phyloP scores from a whole-genome alignment of 1,139 yeast genomes.

The Saccharomycopsis hybrid region DNA sequence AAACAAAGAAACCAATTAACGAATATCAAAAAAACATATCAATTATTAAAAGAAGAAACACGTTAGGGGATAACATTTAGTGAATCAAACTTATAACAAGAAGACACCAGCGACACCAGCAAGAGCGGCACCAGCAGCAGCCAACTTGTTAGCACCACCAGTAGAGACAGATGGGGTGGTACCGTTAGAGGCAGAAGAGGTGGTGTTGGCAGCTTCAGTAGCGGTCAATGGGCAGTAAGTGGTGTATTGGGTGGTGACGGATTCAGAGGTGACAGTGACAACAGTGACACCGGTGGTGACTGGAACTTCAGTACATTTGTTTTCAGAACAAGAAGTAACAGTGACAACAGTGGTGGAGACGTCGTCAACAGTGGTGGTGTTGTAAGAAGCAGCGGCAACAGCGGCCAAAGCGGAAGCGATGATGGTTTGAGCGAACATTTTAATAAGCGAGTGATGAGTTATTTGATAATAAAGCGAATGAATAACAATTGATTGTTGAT shows the following conservation, averaged over 20 bases:
- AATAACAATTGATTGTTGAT: not conserved
- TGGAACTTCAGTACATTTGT: slow-evolving; percentile 28
- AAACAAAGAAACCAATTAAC: too few relatives aligned
- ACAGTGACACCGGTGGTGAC: slow-evolving; percentile 40
- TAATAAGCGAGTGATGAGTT: not conserved
- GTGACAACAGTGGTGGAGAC: slow-evolving; percentile 40
- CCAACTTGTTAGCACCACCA: slow-evolving; percentile 21
- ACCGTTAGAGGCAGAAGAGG: slow-evolving; percentile 23
- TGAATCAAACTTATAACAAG: slow-evolving; percentile 12
- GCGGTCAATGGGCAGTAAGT: slow-evolving; percentile 22
- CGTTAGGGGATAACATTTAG: too few relatives aligned
- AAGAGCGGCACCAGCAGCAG: slow-evolving; percentile 18
- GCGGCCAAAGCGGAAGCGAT: slow-evolving; percentile 15
- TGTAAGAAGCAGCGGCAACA: slow-evolving; percentile 14
- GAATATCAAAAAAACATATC: too few relatives aligned
- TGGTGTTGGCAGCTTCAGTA: slow-evolving; percentile 22
- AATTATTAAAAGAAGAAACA: too few relatives aligned
- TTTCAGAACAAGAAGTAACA: slow-evolving; percentile 33
- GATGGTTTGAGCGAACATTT: slow-evolving; percentile 13
- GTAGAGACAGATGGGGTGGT: slow-evolving; percentile 7
- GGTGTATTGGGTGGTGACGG: slow-evolving; percentile 20
- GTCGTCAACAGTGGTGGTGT: slow-evolving; percentile 8
- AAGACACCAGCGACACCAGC: slow-evolving; percentile 20
- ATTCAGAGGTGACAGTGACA: slow-evolving; percentile 31
- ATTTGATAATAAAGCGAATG: slow-evolving; percentile 3